Evolutionary conservation across 495 filamentous ascomycete genomes (phyloP).

Genomic region (Hypomontagnella monticulosa): DNA sequence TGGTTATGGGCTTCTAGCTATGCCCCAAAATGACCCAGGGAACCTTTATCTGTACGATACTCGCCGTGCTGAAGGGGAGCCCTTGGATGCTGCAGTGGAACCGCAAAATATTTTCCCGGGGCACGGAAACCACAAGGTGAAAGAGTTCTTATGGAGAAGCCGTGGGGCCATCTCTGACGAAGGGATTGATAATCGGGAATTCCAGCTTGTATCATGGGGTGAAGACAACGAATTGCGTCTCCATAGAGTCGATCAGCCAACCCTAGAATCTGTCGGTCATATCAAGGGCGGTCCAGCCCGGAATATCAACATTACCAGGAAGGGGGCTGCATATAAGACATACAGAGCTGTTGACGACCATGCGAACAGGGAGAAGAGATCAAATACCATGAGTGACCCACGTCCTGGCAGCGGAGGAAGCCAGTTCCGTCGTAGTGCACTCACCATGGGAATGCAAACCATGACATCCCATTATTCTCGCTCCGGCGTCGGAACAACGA

Average conservation of each 20-base stretch:
- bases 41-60: constrained; percentile 88
- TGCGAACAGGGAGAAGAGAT: constrained; percentile 52
- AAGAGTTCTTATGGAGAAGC: constrained; percentile 92
- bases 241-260: constrained; percentile 73
- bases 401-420: constrained; percentile 52
- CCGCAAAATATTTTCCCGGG: constrained; percentile 80
- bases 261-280: constrained; percentile 78
- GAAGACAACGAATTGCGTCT: constrained; percentile 84
- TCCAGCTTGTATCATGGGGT: constrained; percentile 94
- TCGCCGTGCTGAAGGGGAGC: constrained; percentile 53
- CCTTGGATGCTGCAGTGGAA: constrained; percentile 57
- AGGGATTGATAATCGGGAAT: constrained; percentile 85
- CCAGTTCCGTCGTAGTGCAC: constrained; percentile 52
- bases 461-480: constrained; percentile 51
- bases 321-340: constrained; percentile 85
- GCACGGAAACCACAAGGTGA: constrained; percentile 82
- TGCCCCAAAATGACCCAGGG: constrained; percentile 88
- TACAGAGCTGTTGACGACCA: constrained; percentile 73
- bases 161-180: constrained; percentile 75
- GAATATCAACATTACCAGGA: constrained; percentile 77
- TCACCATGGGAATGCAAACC: constrained; percentile 56
- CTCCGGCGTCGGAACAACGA: constrained; percentile 41
- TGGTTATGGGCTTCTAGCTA: constrained; percentile 84
- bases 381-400: constrained; percentile 61
- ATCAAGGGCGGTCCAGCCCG: constrained; percentile 71